These are phyloP conservation scores for Euphorbia tirucalli DNA, from an alignment of 345 rosid species.

Conservation along the genomic window DNA sequence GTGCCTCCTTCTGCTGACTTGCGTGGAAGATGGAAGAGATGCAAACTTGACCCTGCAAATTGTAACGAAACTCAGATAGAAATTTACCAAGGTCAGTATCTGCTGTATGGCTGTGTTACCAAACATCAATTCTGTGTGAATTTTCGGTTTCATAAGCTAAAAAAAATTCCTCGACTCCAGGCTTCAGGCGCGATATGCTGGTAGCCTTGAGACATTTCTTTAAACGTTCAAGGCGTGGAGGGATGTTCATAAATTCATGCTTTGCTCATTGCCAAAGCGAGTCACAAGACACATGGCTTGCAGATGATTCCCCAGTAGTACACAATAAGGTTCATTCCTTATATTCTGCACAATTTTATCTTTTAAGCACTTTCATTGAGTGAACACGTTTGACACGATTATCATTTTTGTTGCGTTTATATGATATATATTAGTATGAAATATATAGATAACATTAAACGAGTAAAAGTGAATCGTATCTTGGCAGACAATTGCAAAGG, in stretches of 20 bases:
- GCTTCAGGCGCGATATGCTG: constrained; percentile 78
- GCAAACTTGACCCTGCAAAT: constrained; percentile 57
- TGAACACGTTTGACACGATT: too few species aligned
- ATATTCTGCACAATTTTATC: background rate
- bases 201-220: constrained; percentile 43
- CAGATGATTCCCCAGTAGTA: constrained; percentile 65
- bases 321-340: constrained; percentile 51
- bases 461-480: background rate
- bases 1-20: constrained; percentile 82
- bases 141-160: background rate
- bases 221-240: constrained; percentile 45
- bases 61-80: constrained; percentile 57
- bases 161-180: constrained; percentile 26
- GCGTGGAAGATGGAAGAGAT: constrained; percentile 63
- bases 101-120: background rate
- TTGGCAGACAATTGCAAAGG: constrained; percentile 68
- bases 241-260: constrained; percentile 89
- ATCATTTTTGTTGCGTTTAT: too few species aligned
- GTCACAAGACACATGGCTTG: constrained; percentile 81
- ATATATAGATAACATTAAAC: too few species aligned
- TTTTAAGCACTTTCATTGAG: too few species aligned
- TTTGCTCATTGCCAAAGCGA: constrained; percentile 98
- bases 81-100: constrained; percentile 55
- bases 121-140: background rate
- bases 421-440: too few species aligned